Base-by-base conservation (phyloP, 495 filamentous ascomycete species). In the Trichoderma gamsii region DNA sequence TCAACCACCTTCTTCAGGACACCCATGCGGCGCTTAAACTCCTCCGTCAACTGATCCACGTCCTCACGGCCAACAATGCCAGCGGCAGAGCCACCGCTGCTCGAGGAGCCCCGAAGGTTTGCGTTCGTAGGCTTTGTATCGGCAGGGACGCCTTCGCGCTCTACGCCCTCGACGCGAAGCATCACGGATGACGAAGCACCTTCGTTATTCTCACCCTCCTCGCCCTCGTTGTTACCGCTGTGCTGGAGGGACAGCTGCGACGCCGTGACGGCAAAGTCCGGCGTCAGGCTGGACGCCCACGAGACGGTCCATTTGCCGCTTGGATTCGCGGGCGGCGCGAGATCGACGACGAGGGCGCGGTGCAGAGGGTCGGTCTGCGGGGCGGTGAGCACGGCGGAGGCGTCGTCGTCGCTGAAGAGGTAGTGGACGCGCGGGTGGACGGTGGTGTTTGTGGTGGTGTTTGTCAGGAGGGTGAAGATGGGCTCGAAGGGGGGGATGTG, bases 401-500 rank as follows among this genome's bases (percentile, higher is more conserved):
- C 63, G 68, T 87, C 85, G 77, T 96, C 92, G 73, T 93, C 90
- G 70, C 83, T 84, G 79, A 96, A 98, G 69, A 97, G 85, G 79
- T 98, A 98, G 82, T 94, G 92, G 3, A 97, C 87, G 51, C 83
- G 87, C 70, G 96, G 93, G 77, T 94, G 83, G 77, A 91, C 80
- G 11, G 82, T 83, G 63, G 84, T 83, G 35, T 79, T 79, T 16
- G 77, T 80, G 21, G 76, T 78, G 18, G 80, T 71, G 73, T 88
- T 86, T 68, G 85, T 79, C 70, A 91, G 78, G 49, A 91, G 79
- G 11, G 87, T 82, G 77, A 90, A 91, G 78, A 90, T 82, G 29
- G 89, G 87, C 51, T 79, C 75, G 79, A 91, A 90, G 66, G 78
- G 75, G 3, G 80, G 80, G 27, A 64, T 66, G 63, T 43, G 0